These are phyloP conservation scores for Acaromyces ingoldii DNA, from an alignment of 1,284 basidiomycete genomes.

Conservation along the genomic window DNA sequence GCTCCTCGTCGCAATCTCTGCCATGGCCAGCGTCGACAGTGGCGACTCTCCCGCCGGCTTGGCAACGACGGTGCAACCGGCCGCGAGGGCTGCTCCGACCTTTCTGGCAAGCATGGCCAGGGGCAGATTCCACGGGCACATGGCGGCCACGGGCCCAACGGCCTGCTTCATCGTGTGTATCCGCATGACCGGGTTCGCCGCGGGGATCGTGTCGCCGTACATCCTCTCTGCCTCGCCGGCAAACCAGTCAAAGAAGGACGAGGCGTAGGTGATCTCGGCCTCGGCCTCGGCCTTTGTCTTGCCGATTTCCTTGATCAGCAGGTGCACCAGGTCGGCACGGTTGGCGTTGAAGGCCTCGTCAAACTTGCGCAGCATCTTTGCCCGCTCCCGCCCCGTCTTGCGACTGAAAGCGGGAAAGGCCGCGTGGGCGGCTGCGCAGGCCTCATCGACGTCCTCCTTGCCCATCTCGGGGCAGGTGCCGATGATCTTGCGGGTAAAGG, in stretches of 20 bases:
- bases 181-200: conserved; percentile 63
- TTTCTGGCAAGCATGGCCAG: conserved; percentile 78
- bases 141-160: conserved; percentile 58
- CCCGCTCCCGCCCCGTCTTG: conserved; percentile 16
- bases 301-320: conserved; percentile 27
- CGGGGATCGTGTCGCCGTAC: conserved; percentile 71
- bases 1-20: conserved; percentile 82
- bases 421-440: conserved; percentile 11
- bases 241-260: conserved; percentile 11
- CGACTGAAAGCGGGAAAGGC: conserved; percentile 13
- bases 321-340: conserved; percentile 19
- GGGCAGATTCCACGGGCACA: conserved; percentile 34
- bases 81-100: conserved; percentile 75
- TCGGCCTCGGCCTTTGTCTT: conserved; percentile 22
- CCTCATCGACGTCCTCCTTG: conserved; percentile 14
- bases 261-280: conserved; percentile 19
- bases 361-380: conserved; percentile 17
- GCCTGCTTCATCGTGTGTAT: conserved; percentile 92
- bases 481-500: conserved; percentile 2
- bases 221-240: conserved; percentile 12
- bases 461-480: conserved; percentile 16
- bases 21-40: conserved; percentile 92
- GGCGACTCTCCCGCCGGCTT: conserved; percentile 96
- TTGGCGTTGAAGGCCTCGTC: conserved; percentile 22
- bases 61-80: conserved; percentile 86